Base-by-base conservation (phyloP, 2,329 filamentous ascomycete genomes). In the Neonectria coccinea region DNA sequence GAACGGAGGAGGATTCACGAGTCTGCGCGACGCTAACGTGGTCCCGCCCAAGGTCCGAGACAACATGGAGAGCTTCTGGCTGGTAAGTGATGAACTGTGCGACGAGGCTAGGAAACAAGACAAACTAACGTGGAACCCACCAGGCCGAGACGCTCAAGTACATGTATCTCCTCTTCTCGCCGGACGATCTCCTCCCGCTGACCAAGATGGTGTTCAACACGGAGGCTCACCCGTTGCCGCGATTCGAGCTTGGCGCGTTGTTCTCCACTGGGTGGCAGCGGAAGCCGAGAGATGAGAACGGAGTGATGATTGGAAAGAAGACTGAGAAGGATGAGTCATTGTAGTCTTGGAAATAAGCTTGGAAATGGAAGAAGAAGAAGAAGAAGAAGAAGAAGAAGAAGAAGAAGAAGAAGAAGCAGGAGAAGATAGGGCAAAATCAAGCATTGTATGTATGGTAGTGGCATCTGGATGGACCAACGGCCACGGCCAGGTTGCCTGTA, bases 21-120 rank as follows among this genome's bases (percentile, higher is more conserved):
- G 91, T 69, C 83, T 98, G 66, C 85, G 85, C 18, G 88, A 97
- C 75, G 94, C 94, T 27, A 89, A 91, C 69, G 79, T 80, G 5
- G 80, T 96, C 10, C 94, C 94, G 20, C 89, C 93, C 0, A 78
- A 83, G 14, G 82, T 84, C 50, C 85, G 89, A 65, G 95, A 99
- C 79, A 98, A 98, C 73, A 97, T 99, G 95, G 96, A 99, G 82
- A 97, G 93, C 77, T 98, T 98, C 81, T 99, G 96, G 96, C 87
- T 99, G 84, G 91, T 93, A 81, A 82, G 91, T 83, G 31, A 57
- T 14, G 7, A 11, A 11, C 47, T 18, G 12, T 10, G 9, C 11
- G 18, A 22, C 11, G 29, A 27, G 27, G 16, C 12, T 8, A 6
- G 9, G 18, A 39, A 41, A 39, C 4, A 20, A 54, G 29, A 54